Percentiles rank a stretch among this genome's conserved stretches.
These are phyloP conservation scores for Monosiga brevicollis DNA, from an alignment of 78 protist genomes.

Conservation along the genomic window DNA sequence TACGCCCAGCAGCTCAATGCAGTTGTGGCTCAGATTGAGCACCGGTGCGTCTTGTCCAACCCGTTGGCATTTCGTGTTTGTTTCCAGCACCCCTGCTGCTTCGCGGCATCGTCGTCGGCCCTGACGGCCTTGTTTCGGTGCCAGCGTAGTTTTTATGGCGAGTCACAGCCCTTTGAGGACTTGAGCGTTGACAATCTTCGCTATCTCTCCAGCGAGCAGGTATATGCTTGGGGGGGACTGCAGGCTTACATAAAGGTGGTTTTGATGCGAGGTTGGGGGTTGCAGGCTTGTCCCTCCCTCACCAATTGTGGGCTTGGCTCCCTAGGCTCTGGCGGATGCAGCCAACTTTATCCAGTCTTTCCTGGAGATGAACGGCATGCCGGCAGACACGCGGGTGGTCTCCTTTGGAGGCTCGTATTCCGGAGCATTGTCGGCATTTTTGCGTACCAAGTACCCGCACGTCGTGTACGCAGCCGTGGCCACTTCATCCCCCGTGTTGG, in stretches of 20 bases:
- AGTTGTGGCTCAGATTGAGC: not conserved
- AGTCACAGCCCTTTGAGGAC: slow-evolving; percentile 27
- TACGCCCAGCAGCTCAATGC: not conserved
- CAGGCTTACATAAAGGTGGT: no score
- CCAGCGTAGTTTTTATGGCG: slow-evolving; percentile 31
- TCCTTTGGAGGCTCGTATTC: slow-evolving; percentile 49
- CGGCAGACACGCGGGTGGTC: slow-evolving; percentile 9
- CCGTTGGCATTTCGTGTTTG: not conserved
- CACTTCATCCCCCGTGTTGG: slow-evolving; percentile 26
- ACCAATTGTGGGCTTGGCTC: no score
- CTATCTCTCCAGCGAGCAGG: slow-evolving; percentile 21
- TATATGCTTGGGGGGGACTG: no score
- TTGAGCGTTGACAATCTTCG: not conserved
- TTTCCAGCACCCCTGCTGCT: not conserved
- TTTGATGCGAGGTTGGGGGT: no score
- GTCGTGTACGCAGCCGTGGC: slow-evolving; percentile 23
- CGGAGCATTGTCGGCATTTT: slow-evolving; percentile 38
- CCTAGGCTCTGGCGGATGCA: slow-evolving; percentile 23
- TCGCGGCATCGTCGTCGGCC: no score
- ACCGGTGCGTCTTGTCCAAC: not conserved
- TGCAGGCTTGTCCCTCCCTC: no score
- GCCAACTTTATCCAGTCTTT: not conserved
- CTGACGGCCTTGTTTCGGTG: no score
- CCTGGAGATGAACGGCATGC: not conserved
- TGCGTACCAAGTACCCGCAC: slow-evolving; percentile 23